These are phyloP conservation scores for Blastocystis hominis DNA, from an alignment of 352 stramenopile genomes.

Conservation along the genomic window DNA sequence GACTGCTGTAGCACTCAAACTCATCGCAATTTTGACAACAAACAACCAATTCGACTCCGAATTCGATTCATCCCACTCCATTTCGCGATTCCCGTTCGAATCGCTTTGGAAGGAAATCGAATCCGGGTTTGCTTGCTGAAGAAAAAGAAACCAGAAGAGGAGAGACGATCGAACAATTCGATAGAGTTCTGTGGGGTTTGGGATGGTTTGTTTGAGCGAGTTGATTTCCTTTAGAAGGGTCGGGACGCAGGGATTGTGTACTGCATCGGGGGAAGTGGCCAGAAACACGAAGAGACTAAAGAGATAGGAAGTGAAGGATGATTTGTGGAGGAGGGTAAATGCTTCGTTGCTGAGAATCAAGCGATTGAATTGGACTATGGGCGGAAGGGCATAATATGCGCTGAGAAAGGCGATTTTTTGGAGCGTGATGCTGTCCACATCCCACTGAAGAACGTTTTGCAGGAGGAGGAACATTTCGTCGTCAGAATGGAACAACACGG, in stretches of 20 bases:
- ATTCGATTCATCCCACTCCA: neutral
- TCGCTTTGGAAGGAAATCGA: too few relatives aligned
- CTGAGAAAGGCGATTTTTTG: neutral
- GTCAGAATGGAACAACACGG: neutral
- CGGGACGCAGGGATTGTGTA: neutral
- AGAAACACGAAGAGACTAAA: neutral
- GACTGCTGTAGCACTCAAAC: neutral
- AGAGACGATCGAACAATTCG: neutral
- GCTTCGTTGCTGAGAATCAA: neutral
- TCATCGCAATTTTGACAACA: conserved; percentile 14
- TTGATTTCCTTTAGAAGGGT: neutral
- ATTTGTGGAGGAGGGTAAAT: neutral
- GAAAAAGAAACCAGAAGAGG: neutral
- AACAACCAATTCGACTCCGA: neutral
- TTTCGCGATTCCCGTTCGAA: neutral
- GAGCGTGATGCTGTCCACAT: neutral
- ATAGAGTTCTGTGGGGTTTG: neutral
- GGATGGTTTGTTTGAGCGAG: neutral
- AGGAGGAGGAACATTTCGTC: neutral
- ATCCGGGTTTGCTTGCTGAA: neutral
- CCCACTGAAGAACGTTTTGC: neutral
- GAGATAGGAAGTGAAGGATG: conserved; percentile 4
- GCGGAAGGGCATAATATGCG: neutral
- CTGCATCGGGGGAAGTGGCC: neutral
- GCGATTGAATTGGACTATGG: neutral